Conservation (phyloP, 2,329 filamentous ascomycete genomes). For the Penicillium corylophilum region DNA sequence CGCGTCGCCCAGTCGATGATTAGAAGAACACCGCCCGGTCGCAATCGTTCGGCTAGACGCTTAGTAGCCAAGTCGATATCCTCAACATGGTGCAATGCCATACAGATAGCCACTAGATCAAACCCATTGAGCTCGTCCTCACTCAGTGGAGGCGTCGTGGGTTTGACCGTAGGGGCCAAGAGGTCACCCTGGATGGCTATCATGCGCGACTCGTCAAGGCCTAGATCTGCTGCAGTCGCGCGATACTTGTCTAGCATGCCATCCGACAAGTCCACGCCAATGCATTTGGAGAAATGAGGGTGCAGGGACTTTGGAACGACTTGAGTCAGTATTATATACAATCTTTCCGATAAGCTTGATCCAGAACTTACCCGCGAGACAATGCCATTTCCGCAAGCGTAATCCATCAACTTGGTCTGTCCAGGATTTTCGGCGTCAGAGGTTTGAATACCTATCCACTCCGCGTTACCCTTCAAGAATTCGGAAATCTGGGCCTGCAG, state of each 20-base stretch:
- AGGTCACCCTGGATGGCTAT: background rate
- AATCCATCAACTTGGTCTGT: slow-evolving; percentile 2
- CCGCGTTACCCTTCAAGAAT: background rate
- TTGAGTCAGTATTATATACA: background rate
- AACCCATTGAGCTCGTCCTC: background rate
- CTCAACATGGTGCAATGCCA: slow-evolving; percentile 4
- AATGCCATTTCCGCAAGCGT: slow-evolving; percentile 4
- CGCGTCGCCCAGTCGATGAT: background rate
- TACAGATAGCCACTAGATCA: slow-evolving; percentile 1
- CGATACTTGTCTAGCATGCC: slow-evolving; percentile 1
- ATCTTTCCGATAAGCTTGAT: background rate
- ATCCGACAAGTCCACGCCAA: background rate
- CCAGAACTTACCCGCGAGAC: background rate
- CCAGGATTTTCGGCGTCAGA: background rate
- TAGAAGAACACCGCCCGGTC: background rate
- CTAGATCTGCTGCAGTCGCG: background rate
- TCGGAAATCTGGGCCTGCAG: background rate
- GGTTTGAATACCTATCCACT: background rate
- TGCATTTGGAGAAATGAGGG: background rate
- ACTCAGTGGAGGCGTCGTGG: background rate
- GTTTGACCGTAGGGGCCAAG: background rate
- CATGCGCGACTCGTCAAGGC: background rate
- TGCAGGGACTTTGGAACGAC: background rate
- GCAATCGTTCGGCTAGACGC: background rate
- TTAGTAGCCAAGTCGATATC: slow-evolving; percentile 1